These are phyloP conservation scores for Fonsecaea nubica DNA, from an alignment of 2,329 filamentous ascomycete genomes.

Conservation along the genomic window DNA sequence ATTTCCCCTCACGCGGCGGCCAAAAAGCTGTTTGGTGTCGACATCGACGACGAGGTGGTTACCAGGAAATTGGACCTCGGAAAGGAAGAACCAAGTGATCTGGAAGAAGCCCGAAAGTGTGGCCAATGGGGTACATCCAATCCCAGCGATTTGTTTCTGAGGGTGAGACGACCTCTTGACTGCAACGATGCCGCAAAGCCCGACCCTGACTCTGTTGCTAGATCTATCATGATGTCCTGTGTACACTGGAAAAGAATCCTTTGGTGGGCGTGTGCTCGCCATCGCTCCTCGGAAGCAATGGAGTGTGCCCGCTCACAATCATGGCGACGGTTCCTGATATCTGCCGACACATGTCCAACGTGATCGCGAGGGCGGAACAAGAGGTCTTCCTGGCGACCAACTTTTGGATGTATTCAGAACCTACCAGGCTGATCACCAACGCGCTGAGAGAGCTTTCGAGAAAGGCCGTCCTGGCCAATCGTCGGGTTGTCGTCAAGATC, in stretches of 20 bases:
- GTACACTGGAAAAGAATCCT: slow-evolving; percentile 48
- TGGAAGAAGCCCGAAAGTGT: slow-evolving; percentile 64
- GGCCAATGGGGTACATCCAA: slow-evolving; percentile 70
- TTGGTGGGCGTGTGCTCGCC: slow-evolving; percentile 62
- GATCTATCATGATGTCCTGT: slow-evolving; percentile 70
- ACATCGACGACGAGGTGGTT: slow-evolving; percentile 37
- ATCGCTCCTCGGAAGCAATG: slow-evolving; percentile 65
- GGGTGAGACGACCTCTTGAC: slow-evolving; percentile 46
- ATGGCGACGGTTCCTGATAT: slow-evolving; percentile 74
- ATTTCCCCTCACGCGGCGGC: slow-evolving; percentile 62
- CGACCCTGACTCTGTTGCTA: slow-evolving; percentile 40
- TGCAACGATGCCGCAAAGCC: neutral
- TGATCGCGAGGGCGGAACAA: slow-evolving; percentile 73
- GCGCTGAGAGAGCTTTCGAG: slow-evolving; percentile 72
- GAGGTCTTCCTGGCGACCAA: slow-evolving; percentile 79
- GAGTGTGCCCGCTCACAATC: slow-evolving; percentile 71
- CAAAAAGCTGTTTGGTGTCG: slow-evolving; percentile 60
- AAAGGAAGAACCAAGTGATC: slow-evolving; percentile 48
- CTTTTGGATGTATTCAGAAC: slow-evolving; percentile 74
- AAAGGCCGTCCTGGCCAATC: slow-evolving; percentile 64
- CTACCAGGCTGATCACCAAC: slow-evolving; percentile 70
- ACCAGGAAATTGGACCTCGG: slow-evolving; percentile 32
- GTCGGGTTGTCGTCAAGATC: slow-evolving; percentile 71
- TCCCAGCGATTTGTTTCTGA: slow-evolving; percentile 72
- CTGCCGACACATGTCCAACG: slow-evolving; percentile 74